A percentile compares a stretch with the other conserved stretches of the same genome.
Conservation (phyloP, 148 eudicot genomes). For the Rhododendron mucronatum region DNA sequence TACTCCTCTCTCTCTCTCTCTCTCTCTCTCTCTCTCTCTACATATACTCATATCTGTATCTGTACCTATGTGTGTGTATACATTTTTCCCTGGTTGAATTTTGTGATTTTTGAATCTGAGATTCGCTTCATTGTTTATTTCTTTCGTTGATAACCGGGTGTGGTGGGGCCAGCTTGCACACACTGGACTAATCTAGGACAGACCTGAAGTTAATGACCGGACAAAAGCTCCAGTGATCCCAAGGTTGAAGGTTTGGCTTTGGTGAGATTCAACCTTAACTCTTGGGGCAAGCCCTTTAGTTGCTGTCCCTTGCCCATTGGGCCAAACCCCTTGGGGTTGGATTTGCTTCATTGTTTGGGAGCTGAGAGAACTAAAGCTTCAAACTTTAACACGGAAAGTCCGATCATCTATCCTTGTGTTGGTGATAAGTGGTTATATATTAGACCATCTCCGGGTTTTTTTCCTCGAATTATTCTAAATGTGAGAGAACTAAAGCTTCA, state of each 20-base stretch:
- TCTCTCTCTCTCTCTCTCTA: not conserved
- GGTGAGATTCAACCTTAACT: not conserved
- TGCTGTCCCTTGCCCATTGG: not conserved
- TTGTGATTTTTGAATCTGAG: not conserved
- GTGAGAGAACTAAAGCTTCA: not conserved
- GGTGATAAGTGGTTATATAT: not conserved
- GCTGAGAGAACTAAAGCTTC: slow-evolving; percentile 1
- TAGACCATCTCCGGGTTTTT: not conserved
- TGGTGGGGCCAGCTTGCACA: not conserved
- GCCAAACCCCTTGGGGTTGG: not conserved
- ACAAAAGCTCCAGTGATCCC: not conserved
- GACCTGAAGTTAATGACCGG: not conserved
- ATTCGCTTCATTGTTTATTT: not conserved
- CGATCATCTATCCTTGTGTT: not conserved
- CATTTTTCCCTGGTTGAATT: not conserved
- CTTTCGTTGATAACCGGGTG: not conserved
- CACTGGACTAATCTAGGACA: not conserved
- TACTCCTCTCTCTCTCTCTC: slow-evolving; percentile 12
- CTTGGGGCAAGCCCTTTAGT: not conserved
- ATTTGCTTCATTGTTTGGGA: not conserved
- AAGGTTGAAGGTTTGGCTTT: not conserved
- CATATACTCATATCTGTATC: not conserved
- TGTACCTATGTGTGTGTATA: not conserved
- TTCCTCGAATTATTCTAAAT: not conserved
- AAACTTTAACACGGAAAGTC: not conserved